Conservation (phyloP, 1,139 yeast species). For the Meyerozyma elateridarum region DNA sequence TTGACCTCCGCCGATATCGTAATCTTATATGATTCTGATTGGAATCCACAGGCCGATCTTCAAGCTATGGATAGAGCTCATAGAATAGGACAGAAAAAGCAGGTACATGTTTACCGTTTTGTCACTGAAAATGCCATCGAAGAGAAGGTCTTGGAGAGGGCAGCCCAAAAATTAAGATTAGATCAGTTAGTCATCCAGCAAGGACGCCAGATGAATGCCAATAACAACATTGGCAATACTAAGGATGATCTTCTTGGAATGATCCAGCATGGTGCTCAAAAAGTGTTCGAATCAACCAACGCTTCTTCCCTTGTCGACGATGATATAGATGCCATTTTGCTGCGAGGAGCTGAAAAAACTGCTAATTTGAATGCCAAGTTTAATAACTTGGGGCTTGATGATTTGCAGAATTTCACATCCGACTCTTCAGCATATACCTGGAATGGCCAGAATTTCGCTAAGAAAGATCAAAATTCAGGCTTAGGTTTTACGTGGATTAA, state of each 20-base stretch:
- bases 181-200: constrained; percentile 97
- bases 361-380: constrained; percentile 71
- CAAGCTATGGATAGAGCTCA: constrained; percentile 99
- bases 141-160: constrained; percentile 92
- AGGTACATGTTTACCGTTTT: constrained; percentile 85
- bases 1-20: constrained; percentile 91
- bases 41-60: constrained; percentile 98
- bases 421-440: constrained; percentile 93
- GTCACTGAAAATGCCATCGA: constrained; percentile 96
- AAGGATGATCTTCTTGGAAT: constrained; percentile 86
- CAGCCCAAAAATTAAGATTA: constrained; percentile 86
- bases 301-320: constrained; percentile 46
- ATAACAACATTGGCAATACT: constrained; percentile 47
- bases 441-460: constrained; percentile 93
- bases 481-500: constrained; percentile 69
- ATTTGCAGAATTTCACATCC: constrained; percentile 81
- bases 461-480: constrained; percentile 40
- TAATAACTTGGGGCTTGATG: constrained; percentile 83
- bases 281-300: constrained; percentile 59
- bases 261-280: constrained; percentile 97
- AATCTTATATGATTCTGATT: constrained; percentile 86
- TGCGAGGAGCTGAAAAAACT: constrained; percentile 79
- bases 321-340: constrained; percentile 76
- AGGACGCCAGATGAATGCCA: constrained; percentile 56
- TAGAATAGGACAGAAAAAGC: constrained; percentile 96